Percentiles rank a stretch among this genome's conserved stretches.
These are phyloP conservation scores for Davidsoniella virescens DNA, from an alignment of 2,329 filamentous ascomycete genomes.

Conservation along the genomic window DNA sequence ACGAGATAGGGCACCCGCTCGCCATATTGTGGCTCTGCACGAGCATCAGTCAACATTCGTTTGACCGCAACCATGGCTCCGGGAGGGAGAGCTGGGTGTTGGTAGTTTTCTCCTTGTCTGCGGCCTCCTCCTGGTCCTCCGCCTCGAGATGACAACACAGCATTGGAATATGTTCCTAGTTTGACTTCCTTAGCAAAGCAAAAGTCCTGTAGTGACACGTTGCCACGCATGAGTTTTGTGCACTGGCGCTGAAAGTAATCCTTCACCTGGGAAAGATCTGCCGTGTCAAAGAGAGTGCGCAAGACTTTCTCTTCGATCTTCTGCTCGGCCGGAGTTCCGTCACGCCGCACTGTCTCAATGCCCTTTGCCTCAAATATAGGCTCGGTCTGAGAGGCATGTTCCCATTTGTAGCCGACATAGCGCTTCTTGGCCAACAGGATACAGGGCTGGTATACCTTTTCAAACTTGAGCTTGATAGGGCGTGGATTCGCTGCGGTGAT, in stretches of 20 bases:
- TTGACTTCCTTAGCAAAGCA: slow-evolving; percentile 89
- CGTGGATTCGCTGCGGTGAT: slow-evolving; percentile 82
- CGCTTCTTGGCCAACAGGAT: slow-evolving; percentile 91
- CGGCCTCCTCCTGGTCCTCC: slow-evolving; percentile 30
- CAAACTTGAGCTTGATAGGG: slow-evolving; percentile 91
- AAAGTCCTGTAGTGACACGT: slow-evolving; percentile 85
- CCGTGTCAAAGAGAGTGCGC: slow-evolving; percentile 75
- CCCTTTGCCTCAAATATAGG: slow-evolving; percentile 96
- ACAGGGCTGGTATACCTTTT: slow-evolving; percentile 95
- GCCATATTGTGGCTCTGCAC: slow-evolving; percentile 83
- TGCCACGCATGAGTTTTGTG: slow-evolving; percentile 77
- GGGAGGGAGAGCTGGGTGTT: slow-evolving; percentile 46
- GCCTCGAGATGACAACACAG: background rate
- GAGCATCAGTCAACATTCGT: slow-evolving; percentile 71
- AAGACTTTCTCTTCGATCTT: slow-evolving; percentile 91
- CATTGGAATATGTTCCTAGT: slow-evolving; percentile 54
- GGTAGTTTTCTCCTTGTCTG: slow-evolving; percentile 23
- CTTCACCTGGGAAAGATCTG: slow-evolving; percentile 80
- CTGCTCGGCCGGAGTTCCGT: slow-evolving; percentile 88
- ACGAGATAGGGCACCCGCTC: slow-evolving; percentile 93
- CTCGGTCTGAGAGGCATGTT: slow-evolving; percentile 53
- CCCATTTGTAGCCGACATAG: slow-evolving; percentile 96
- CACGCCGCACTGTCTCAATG: slow-evolving; percentile 89
- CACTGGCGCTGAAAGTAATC: slow-evolving; percentile 81
- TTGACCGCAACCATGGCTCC: slow-evolving; percentile 79